These are phyloP conservation scores for Astrothelium macrocarpum DNA, from an alignment of 495 filamentous ascomycete species.

Conservation along the genomic window DNA sequence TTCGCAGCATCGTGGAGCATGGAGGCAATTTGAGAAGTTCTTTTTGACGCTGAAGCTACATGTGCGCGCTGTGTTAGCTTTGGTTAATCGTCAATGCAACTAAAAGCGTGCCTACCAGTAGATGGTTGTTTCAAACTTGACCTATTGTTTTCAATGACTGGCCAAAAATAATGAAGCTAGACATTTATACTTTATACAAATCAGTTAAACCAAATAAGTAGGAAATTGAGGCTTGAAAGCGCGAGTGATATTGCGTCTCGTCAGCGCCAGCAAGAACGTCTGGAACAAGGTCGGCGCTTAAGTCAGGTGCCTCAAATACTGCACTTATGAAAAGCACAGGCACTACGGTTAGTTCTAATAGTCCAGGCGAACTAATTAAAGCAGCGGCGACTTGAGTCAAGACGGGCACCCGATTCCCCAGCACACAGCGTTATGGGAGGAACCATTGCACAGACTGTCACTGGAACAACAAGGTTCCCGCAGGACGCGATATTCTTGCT, in stretches of 20 bases:
- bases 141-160: not conserved
- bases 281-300: not conserved
- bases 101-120: not conserved
- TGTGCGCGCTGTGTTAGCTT: not conserved
- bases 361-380: not conserved
- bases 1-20: not conserved
- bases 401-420: not conserved
- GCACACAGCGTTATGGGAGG: not conserved
- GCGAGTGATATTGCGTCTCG: not conserved
- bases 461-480: too few species aligned
- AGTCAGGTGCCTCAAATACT: not conserved
- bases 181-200: not conserved
- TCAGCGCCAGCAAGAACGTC: not conserved
- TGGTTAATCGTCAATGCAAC: not conserved
- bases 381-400: not conserved
- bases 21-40: not conserved
- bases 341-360: not conserved
- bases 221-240: not conserved
- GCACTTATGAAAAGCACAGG: not conserved
- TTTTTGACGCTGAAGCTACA: not conserved
- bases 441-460: too few species aligned
- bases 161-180: not conserved
- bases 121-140: not conserved
- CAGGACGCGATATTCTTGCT: too few species aligned
- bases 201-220: not conserved